phyloP scores from a whole-genome alignment of 2,329 filamentous ascomycete genomes.

The Colletotrichum sp. region DNA sequence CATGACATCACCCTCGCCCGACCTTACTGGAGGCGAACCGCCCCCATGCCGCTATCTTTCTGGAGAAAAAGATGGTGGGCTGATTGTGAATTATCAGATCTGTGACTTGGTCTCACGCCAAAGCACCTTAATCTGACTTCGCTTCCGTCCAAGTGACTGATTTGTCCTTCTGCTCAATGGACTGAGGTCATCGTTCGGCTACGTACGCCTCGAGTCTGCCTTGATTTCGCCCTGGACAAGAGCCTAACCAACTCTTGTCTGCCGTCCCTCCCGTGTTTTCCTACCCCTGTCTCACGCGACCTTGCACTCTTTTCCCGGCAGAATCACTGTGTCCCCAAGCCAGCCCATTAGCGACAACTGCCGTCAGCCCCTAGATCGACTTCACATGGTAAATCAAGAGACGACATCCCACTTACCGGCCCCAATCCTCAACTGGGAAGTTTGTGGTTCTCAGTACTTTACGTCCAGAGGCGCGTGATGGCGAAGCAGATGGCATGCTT shows the following conservation, averaged over 20 bases:
- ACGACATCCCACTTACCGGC: background rate
- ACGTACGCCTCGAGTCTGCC: background rate
- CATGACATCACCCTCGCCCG: constrained; percentile 6
- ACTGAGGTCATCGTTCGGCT: constrained; percentile 2
- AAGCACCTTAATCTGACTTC: constrained; percentile 8
- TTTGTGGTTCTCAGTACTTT: background rate
- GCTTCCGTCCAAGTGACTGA: background rate
- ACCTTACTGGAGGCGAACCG: background rate
- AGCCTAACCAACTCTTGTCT: background rate
- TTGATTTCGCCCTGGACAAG: background rate
- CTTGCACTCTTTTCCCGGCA: background rate
- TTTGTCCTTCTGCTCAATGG: background rate
- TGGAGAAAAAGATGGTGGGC: background rate
- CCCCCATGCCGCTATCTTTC: background rate
- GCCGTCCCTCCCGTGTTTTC: background rate
- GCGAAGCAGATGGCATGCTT: background rate
- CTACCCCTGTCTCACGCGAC: background rate
- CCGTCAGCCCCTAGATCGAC: background rate
- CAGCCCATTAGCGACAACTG: background rate
- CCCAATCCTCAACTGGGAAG: background rate
- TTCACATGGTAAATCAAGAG: background rate
- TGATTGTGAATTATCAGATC: background rate
- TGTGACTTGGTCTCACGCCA: background rate
- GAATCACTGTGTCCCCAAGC: background rate
- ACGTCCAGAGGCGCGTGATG: background rate